These are phyloP conservation scores for Extremus antarcticus DNA, from an alignment of 495 filamentous ascomycete genomes.

Conservation along the genomic window DNA sequence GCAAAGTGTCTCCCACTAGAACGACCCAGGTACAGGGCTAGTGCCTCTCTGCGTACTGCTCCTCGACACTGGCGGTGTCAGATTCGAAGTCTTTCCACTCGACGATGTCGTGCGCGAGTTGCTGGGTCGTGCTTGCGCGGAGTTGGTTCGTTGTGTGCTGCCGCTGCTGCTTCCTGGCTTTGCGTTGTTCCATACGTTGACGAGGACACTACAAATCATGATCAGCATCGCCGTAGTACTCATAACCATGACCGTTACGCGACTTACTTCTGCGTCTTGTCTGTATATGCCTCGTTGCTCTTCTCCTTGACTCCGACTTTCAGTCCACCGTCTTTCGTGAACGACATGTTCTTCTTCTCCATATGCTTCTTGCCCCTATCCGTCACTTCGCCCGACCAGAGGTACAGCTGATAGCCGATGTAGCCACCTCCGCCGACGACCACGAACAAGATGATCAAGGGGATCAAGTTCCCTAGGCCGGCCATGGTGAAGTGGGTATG, in stretches of 20 bases:
- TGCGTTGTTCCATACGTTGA: constrained; percentile 31
- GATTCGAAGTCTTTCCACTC: background rate
- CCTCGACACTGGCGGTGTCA: constrained; percentile 3
- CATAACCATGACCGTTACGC: background rate
- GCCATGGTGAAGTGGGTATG: background rate
- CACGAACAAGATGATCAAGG: constrained; percentile 61
- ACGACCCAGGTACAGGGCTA: constrained; percentile 6
- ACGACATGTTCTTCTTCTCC: constrained; percentile 68
- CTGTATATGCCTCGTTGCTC: constrained; percentile 66
- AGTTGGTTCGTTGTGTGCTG: constrained; percentile 1
- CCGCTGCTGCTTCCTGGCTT: background rate
- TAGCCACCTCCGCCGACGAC: constrained; percentile 50
- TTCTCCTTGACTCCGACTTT: constrained; percentile 70
- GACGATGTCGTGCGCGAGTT: constrained; percentile 1
- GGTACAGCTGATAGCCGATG: constrained; percentile 64
- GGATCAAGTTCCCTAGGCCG: constrained; percentile 38
- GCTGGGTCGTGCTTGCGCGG: background rate
- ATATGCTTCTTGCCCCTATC: constrained; percentile 60
- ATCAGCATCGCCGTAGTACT: constrained; percentile 2
- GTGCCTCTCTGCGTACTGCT: background rate
- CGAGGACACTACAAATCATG: constrained; percentile 23
- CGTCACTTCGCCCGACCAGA: constrained; percentile 56
- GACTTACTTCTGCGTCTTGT: constrained; percentile 58
- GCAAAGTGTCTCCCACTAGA: background rate
- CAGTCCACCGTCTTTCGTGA: constrained; percentile 69